phyloP scores from a whole-genome alignment of 768 basidiomycete species.

The Suillus lakei region DNA sequence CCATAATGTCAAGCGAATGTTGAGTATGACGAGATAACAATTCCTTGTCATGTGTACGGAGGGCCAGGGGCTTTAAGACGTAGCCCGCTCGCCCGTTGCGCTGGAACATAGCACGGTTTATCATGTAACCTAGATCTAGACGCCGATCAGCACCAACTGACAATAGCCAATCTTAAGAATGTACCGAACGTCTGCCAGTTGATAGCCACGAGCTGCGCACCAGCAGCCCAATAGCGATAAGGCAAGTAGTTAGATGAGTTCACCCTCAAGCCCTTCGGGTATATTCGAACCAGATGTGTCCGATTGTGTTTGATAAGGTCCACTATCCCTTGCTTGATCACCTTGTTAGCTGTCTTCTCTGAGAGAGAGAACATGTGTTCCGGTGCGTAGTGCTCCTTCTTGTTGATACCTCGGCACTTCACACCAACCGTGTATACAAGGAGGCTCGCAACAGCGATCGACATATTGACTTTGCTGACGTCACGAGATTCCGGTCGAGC shows the following conservation, averaged over 20 bases:
- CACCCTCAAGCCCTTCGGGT: slow-evolving; percentile 84
- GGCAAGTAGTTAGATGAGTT: slow-evolving; percentile 89
- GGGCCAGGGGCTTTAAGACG: slow-evolving; percentile 83
- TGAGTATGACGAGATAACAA: slow-evolving; percentile 54
- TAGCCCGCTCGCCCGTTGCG: slow-evolving; percentile 89
- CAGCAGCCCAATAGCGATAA: slow-evolving; percentile 87
- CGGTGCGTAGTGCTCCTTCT: slow-evolving; percentile 81
- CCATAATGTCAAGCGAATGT: slow-evolving; percentile 69
- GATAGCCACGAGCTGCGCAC: slow-evolving; percentile 88
- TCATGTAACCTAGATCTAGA: slow-evolving; percentile 85
- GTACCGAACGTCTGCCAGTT: slow-evolving; percentile 98
- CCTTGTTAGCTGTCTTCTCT: slow-evolving; percentile 77
- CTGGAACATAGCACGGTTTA: slow-evolving; percentile 96
- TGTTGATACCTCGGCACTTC: slow-evolving; percentile 90
- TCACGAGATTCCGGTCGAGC: slow-evolving; percentile 19
- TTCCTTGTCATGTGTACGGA: slow-evolving; percentile 69
- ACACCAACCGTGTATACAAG: slow-evolving; percentile 96
- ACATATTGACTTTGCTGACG: slow-evolving; percentile 67
- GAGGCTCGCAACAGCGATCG: slow-evolving; percentile 68
- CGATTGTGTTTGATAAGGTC: slow-evolving; percentile 88
- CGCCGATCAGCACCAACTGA: neutral
- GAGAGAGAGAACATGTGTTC: slow-evolving; percentile 95
- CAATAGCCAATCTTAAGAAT: slow-evolving; percentile 24
- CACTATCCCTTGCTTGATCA: slow-evolving; percentile 66
- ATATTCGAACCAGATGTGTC: slow-evolving; percentile 81